phyloP scores from a whole-genome alignment of 176 grass and related monocot genomes.

The Echinochloa phyllopogon region DNA sequence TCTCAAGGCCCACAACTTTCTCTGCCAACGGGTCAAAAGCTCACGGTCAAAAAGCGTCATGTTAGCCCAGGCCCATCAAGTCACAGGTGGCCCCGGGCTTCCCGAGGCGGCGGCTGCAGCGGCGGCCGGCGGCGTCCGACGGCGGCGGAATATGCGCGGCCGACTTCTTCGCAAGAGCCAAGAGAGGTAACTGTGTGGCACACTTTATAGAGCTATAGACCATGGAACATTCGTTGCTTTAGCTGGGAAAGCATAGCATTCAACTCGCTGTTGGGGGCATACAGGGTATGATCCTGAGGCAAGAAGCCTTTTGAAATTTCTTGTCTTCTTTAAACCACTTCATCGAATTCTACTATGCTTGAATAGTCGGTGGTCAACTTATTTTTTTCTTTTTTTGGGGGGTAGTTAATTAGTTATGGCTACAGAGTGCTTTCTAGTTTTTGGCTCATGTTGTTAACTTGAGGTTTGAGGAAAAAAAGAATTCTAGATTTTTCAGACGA shows the following conservation, averaged over 20 bases:
- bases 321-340: neutral
- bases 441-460: neutral
- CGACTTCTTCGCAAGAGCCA: neutral
- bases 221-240: neutral
- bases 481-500: too few relatives aligned
- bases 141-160: neutral
- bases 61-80: neutral
- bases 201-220: neutral
- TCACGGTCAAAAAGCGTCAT: neutral
- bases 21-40: neutral
- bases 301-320: neutral
- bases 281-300: neutral
- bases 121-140: neutral
- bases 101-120: neutral
- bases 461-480: neutral
- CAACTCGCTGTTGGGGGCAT: neutral
- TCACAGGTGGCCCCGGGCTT: neutral
- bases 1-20: conserved; percentile 9
- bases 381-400: neutral
- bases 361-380: neutral
- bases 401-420: neutral
- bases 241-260: neutral
- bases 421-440: neutral
- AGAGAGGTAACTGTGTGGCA: neutral
- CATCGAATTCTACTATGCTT: neutral